Percentiles rank a stretch among this genome's conserved stretches.
Evolutionary conservation across 1,284 basidiomycete genomes (phyloP).

Genomic region (Leccinum variabile): DNA sequence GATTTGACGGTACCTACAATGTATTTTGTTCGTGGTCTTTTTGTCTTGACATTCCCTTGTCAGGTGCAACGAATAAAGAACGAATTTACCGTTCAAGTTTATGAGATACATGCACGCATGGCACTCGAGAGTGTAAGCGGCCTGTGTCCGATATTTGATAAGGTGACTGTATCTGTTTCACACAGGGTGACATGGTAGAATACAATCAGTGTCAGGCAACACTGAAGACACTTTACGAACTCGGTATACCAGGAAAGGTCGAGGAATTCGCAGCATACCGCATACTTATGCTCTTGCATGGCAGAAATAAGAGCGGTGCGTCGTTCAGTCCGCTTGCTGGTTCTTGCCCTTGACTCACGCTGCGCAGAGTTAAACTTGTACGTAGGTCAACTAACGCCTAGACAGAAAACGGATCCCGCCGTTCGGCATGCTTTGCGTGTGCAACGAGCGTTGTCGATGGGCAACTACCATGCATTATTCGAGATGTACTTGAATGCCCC

Average conservation of each 20-base stretch:
- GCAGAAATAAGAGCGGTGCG: slow-evolving; percentile 90
- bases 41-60: slow-evolving; percentile 23
- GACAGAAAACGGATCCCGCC: slow-evolving; percentile 78
- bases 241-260: slow-evolving; percentile 86
- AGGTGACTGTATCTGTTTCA: slow-evolving; percentile 17
- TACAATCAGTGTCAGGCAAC: slow-evolving; percentile 98
- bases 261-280: slow-evolving; percentile 98
- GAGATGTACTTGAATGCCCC: slow-evolving; percentile 82
- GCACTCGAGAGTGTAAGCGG: slow-evolving; percentile 85
- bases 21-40: slow-evolving; percentile 13
- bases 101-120: slow-evolving; percentile 98
- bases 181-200: slow-evolving; percentile 94
- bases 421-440: slow-evolving; percentile 90
- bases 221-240: slow-evolving; percentile 87
- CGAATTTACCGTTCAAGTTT: slow-evolving; percentile 96
- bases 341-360: slow-evolving; percentile 1
- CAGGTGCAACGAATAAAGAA: slow-evolving; percentile 99
- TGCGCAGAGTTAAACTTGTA: slow-evolving; percentile 86
- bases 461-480: slow-evolving; percentile 95
- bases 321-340: slow-evolving; percentile 10
- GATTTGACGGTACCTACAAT: slow-evolving; percentile 84
- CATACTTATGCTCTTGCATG: slow-evolving; percentile 94
- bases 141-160: slow-evolving; percentile 9
- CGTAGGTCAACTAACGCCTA: slow-evolving; percentile 91
- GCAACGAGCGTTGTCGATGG: slow-evolving; percentile 85